Base-by-base conservation (phyloP, 2,329 filamentous ascomycete species). In the Penicillium frequentans region DNA sequence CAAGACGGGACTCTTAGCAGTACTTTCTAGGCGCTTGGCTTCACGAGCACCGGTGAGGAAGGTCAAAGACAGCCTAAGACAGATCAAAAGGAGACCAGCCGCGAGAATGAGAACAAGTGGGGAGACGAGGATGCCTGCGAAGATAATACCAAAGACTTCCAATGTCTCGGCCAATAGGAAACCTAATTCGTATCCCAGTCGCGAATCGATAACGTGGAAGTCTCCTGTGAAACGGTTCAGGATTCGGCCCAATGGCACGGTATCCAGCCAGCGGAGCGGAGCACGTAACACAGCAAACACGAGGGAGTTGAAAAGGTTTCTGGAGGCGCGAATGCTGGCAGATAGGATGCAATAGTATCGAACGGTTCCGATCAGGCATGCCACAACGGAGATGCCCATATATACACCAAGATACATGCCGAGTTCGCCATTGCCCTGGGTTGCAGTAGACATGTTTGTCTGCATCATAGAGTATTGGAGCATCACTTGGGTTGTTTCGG, bases 181-280 rank as follows among this genome's bases (percentile, higher is more conserved):
- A 5, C 80, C 82, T 59, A 91, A 71, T 50, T 89, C 84, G 62
- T 83, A 82, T 7, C 86, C 84, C 49, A 92, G 76, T 35, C 84
- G 81, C 7, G 83, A 86, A 73, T 93, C 90, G 49, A 93, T 83
- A 42, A 86, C 82, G 64, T 87, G 85, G 72, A 93, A 92, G 73
- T 93, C 90, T 3, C 87, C 81, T 0, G 89, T 91, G 70, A 93
- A 91, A 2, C 90, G 83, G 73, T 93, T 93, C 21, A 93, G 78
- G 37, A 93, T 84, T 46, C 90, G 84, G 2, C 90, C 90, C 1
- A 91, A 79, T 0, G 90, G 90, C 0, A 91, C 87, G 0, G 90
- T 93, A 68, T 93, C 90, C 37, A 93, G 81, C 88, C 89, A 92
- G 59, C 89, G 81, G n/a, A 93, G 78, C 1, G 89, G 90, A 6